A percentile compares a stretch with the other conserved stretches of the same genome.
Conservation (phyloP, 169 alveolate species). For the Theileria parva region DNA sequence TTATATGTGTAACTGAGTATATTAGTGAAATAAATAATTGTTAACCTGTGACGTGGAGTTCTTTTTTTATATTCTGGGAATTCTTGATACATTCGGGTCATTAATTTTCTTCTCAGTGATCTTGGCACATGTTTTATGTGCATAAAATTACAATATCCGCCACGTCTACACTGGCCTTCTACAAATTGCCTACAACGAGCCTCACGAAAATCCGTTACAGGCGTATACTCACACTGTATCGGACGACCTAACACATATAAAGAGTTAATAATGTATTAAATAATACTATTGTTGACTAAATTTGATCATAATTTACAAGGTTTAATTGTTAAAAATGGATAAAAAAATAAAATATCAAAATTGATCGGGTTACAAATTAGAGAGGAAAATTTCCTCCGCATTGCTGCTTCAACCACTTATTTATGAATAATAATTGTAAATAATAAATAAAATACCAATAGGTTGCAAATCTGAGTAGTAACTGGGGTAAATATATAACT, state of each 20-base stretch:
- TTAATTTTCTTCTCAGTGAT: slow-evolving; percentile 87
- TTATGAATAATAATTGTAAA: too few species aligned
- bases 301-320: not conserved
- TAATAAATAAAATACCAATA: too few species aligned
- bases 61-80: slow-evolving; percentile 93
- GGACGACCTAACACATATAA: slow-evolving; percentile 77
- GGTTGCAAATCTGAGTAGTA: too few species aligned
- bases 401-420: not conserved
- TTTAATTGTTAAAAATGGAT: not conserved
- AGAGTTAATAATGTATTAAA: not conserved
- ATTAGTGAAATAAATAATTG: not conserved
- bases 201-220: slow-evolving; percentile 99
- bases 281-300: not conserved
- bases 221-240: slow-evolving; percentile 96
- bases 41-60: slow-evolving; percentile 19
- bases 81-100: slow-evolving; percentile 95
- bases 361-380: not conserved
- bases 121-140: slow-evolving; percentile 97
- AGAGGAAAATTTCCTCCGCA: not conserved
- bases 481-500: not conserved
- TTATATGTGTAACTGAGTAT: too few species aligned
- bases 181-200: slow-evolving; percentile 97
- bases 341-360: not conserved
- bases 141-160: slow-evolving; percentile 98
- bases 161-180: slow-evolving; percentile 97